phyloP scores from a whole-genome alignment of 2,329 filamentous ascomycete genomes.

The Calonectria leucothoes region DNA sequence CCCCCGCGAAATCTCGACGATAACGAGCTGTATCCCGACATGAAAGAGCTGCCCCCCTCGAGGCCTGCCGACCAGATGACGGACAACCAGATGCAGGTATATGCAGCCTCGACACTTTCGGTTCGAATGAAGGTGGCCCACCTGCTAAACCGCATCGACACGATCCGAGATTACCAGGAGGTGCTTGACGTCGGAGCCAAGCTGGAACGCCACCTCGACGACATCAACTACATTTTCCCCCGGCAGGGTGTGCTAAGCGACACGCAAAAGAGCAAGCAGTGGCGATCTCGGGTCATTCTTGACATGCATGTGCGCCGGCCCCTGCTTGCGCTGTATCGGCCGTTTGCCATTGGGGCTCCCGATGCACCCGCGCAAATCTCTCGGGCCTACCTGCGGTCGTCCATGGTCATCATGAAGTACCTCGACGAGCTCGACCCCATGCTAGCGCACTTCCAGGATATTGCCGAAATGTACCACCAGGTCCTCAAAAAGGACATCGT shows the following conservation, averaged over 20 bases:
- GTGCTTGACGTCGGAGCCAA: constrained; percentile 65
- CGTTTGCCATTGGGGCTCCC: constrained; percentile 63
- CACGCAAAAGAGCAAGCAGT: constrained; percentile 60
- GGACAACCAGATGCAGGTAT: constrained; percentile 65
- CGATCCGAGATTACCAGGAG: constrained; percentile 63
- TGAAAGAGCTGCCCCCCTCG: constrained; percentile 60
- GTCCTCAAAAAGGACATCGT: constrained; percentile 65
- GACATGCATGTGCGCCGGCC: constrained; percentile 67
- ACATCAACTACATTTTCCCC: constrained; percentile 65
- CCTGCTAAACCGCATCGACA: constrained; percentile 63
- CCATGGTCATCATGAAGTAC: constrained; percentile 66
- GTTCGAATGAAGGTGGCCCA: constrained; percentile 62
- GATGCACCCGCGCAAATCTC: constrained; percentile 64
- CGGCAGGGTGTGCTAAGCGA: constrained; percentile 56
- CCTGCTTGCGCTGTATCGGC: constrained; percentile 64
- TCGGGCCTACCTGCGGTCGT: constrained; percentile 64
- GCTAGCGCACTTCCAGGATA: constrained; percentile 58
- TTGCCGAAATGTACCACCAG: constrained; percentile 65
- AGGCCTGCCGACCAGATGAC: constrained; percentile 64
- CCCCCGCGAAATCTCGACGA: constrained; percentile 67
- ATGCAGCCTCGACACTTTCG: constrained; percentile 62
- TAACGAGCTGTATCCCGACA: constrained; percentile 58
- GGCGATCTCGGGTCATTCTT: constrained; percentile 62
- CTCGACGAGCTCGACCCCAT: constrained; percentile 64
- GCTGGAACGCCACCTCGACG: constrained; percentile 65